Percentiles rank a stretch among this genome's conserved stretches.
These are phyloP conservation scores for Pleurotus citrinopileatus DNA, from an alignment of 768 basidiomycete species.

Conservation along the genomic window DNA sequence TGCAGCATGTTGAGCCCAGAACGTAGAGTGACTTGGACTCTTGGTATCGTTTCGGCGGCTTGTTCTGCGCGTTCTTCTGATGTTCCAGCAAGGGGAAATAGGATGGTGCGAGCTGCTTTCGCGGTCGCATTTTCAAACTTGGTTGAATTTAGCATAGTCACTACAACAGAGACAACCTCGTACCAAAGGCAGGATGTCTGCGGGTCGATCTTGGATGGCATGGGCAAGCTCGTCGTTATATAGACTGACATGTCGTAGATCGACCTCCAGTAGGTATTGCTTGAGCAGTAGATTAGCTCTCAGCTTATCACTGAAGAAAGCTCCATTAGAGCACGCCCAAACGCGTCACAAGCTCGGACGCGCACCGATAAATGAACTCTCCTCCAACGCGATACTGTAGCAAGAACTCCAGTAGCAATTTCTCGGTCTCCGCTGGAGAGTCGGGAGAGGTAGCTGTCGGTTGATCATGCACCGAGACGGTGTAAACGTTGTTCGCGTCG, in stretches of 20 bases:
- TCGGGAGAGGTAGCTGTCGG: conserved; percentile 58
- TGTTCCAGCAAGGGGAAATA: conserved; percentile 72
- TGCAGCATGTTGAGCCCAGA: conserved; percentile 93
- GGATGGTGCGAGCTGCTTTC: conserved; percentile 76
- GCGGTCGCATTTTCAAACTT: conserved; percentile 93
- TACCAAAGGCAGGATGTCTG: conserved; percentile 86
- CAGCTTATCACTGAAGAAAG: conserved; percentile 68
- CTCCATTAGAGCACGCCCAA: conserved; percentile 8
- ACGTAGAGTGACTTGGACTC: conserved; percentile 82
- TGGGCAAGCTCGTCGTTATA: conserved; percentile 96
- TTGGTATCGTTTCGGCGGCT: conserved; percentile 44
- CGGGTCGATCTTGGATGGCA: conserved; percentile 83
- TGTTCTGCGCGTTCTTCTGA: conserved; percentile 40
- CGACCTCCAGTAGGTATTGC: conserved; percentile 83
- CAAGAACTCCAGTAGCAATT: conserved; percentile 80
- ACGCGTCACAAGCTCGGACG: not conserved
- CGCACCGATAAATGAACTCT: conserved; percentile 88
- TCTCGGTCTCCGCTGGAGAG: conserved; percentile 77
- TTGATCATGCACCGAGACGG: conserved; percentile 73
- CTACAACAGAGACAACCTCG: conserved; percentile 20
- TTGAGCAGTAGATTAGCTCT: conserved; percentile 87
- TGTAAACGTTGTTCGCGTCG: conserved; percentile 78
- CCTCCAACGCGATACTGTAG: conserved; percentile 85
- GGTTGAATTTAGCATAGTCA: not conserved
- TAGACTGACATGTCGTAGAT: conserved; percentile 72